Percentiles rank a stretch among this genome's conserved stretches.
These are phyloP conservation scores for Fistulinella prunicolor DNA, from an alignment of 768 basidiomycete genomes.

Conservation along the genomic window DNA sequence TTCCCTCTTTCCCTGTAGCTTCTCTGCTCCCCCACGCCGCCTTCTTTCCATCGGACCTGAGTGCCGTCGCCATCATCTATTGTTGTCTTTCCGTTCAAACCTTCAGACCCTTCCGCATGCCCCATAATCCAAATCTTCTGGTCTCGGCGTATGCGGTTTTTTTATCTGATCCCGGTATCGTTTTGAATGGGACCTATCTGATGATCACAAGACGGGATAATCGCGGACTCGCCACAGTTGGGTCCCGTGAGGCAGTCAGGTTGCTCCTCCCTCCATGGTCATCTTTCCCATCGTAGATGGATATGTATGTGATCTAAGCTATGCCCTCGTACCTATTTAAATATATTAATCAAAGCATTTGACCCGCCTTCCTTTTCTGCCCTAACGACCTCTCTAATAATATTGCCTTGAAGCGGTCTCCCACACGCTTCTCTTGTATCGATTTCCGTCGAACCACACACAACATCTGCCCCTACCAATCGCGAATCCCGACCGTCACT, in stretches of 20 bases:
- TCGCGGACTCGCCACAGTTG: not conserved
- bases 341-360: not conserved
- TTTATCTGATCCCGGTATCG: not conserved
- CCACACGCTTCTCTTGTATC: not conserved
- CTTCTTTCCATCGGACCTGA: slow-evolving; percentile 12
- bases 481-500: slow-evolving; percentile 15
- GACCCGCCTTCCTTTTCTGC: slow-evolving; percentile 4
- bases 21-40: slow-evolving; percentile 1
- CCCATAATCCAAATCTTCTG: no score
- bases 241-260: no score
- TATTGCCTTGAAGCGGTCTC: no score
- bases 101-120: no score
- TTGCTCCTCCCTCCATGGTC: not conserved
- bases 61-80: slow-evolving; percentile 2
- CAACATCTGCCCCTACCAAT: not conserved
- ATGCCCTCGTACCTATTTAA: not conserved
- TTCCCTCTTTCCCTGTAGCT: slow-evolving; percentile 3
- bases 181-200: slow-evolving; percentile 7
- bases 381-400: not conserved
- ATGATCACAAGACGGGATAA: slow-evolving; percentile 4
- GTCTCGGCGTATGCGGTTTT: no score
- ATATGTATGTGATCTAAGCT: not conserved
- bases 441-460: not conserved
- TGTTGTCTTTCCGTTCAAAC: slow-evolving; percentile 4
- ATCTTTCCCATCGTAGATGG: slow-evolving; percentile 6